phyloP scores from a whole-genome alignment of 352 stramenopile genomes.

The Phytophthora pluvialis region DNA sequence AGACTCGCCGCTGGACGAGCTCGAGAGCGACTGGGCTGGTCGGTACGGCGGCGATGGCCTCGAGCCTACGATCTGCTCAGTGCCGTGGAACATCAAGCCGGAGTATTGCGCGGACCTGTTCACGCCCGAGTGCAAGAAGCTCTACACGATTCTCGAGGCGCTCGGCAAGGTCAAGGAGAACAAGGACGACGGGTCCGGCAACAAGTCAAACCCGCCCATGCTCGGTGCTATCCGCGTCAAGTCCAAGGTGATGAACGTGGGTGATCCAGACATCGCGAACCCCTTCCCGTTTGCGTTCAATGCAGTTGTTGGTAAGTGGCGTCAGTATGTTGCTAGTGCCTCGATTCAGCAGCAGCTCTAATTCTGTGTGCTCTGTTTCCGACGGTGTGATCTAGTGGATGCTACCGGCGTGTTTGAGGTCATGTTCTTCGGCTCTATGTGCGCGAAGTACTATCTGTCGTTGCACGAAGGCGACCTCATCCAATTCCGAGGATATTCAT shows the following conservation, averaged over 20 bases:
- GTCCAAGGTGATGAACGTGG: slow-evolving; percentile 58
- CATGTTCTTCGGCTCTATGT: slow-evolving; percentile 75
- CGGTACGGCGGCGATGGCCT: slow-evolving; percentile 9
- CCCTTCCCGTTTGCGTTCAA: slow-evolving; percentile 76
- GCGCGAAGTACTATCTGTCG: slow-evolving; percentile 55
- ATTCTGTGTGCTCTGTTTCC: slow-evolving; percentile 1
- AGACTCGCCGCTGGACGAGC: slow-evolving; percentile 40
- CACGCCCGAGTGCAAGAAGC: slow-evolving; percentile 22
- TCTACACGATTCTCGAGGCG: slow-evolving; percentile 37
- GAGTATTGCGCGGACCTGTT: slow-evolving; percentile 38
- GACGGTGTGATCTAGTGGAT: slow-evolving; percentile 42
- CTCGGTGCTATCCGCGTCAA: slow-evolving; percentile 63
- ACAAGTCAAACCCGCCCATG: slow-evolving; percentile 43
- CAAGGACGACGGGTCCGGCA: not conserved
- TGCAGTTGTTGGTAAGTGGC: slow-evolving; percentile 52
- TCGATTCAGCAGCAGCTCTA: not conserved
- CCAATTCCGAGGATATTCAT: slow-evolving; percentile 55
- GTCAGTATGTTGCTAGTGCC: not conserved
- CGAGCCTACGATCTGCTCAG: not conserved
- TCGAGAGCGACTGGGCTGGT: slow-evolving; percentile 26
- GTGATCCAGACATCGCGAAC: slow-evolving; percentile 45
- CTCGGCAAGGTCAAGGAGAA: slow-evolving; percentile 24
- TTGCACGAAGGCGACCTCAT: slow-evolving; percentile 70
- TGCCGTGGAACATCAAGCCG: slow-evolving; percentile 27
- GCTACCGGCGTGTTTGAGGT: slow-evolving; percentile 49